phyloP scores from a whole-genome alignment of 2,329 filamentous ascomycete species.

The Xylaria sp. region DNA sequence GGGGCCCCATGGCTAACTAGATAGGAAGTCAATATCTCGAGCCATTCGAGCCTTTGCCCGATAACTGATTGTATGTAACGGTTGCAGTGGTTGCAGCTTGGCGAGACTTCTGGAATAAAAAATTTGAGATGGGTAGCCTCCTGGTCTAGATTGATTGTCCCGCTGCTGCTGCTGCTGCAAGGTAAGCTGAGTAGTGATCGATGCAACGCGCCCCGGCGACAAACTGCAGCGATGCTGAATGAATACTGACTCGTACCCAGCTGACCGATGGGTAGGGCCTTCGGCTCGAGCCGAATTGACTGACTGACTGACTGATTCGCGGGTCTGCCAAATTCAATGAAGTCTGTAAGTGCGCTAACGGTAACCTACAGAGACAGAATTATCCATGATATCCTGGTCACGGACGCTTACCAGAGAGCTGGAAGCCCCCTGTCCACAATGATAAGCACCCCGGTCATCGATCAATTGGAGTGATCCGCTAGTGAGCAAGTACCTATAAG shows the following conservation, averaged over 20 bases:
- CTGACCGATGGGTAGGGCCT: neutral
- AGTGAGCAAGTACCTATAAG: neutral
- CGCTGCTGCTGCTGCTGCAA: constrained; percentile 9
- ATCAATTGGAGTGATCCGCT: too few species aligned
- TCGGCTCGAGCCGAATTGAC: constrained; percentile 8
- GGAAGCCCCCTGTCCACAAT: constrained; percentile 20
- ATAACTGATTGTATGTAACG: constrained; percentile 16
- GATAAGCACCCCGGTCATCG: too few species aligned
- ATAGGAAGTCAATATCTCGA: constrained; percentile 25
- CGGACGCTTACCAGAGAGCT: constrained; percentile 20
- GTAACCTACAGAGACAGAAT: neutral
- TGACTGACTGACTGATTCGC: neutral
- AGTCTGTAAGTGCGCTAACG: neutral
- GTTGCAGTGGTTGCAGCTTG: constrained; percentile 28
- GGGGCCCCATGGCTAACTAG: constrained; percentile 21
- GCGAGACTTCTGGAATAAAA: constrained; percentile 26
- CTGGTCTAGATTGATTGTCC: neutral
- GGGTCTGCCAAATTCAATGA: neutral
- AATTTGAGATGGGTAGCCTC: constrained; percentile 6
- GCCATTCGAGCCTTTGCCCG: constrained; percentile 16
- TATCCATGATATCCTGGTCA: neutral
- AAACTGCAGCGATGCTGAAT: constrained; percentile 10
- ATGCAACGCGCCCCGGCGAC: constrained; percentile 14
- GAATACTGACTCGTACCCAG: neutral
- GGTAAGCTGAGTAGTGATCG: constrained; percentile 33